These are phyloP conservation scores for Lipomyces lipofer DNA, from an alignment of 805 yeast species.

Conservation along the genomic window DNA sequence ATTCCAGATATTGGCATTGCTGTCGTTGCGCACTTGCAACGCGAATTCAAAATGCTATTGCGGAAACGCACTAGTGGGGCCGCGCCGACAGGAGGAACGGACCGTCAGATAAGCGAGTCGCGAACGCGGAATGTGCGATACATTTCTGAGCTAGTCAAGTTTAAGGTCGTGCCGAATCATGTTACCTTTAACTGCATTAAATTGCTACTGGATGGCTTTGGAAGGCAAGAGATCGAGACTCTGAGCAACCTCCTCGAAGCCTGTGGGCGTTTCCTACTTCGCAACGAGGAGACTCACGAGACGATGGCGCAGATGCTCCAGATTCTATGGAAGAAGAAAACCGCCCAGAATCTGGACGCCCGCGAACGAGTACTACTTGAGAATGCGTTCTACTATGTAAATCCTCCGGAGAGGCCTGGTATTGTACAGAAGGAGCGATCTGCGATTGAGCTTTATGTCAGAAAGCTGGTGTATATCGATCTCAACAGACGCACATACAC, in stretches of 20 bases:
- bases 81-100: constrained; percentile 8
- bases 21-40: constrained; percentile 56
- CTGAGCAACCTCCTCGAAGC: constrained; percentile 70
- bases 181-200: constrained; percentile 72
- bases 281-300: constrained; percentile 55
- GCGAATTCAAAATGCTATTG: constrained; percentile 31
- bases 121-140: constrained; percentile 50
- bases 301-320: constrained; percentile 65
- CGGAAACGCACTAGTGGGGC: constrained; percentile 12
- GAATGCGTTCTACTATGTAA: constrained; percentile 41
- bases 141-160: constrained; percentile 74
- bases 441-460: constrained; percentile 45
- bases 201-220: constrained; percentile 53
- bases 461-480: constrained; percentile 54
- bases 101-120: constrained; percentile 15
- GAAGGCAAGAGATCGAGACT: constrained; percentile 64
- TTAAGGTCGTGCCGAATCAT: constrained; percentile 69
- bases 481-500: constrained; percentile 44
- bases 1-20: constrained; percentile 56
- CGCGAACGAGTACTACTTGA: constrained; percentile 61
- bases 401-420: constrained; percentile 46
- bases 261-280: constrained; percentile 65
- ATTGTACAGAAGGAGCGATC: constrained; percentile 33
- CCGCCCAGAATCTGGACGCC: constrained; percentile 51
- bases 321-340: constrained; percentile 52